A percentile compares a stretch with the other conserved stretches of the same genome.
phyloP scores from a whole-genome alignment of 208 protist genomes.

The Tritrichomonas foetus region DNA sequence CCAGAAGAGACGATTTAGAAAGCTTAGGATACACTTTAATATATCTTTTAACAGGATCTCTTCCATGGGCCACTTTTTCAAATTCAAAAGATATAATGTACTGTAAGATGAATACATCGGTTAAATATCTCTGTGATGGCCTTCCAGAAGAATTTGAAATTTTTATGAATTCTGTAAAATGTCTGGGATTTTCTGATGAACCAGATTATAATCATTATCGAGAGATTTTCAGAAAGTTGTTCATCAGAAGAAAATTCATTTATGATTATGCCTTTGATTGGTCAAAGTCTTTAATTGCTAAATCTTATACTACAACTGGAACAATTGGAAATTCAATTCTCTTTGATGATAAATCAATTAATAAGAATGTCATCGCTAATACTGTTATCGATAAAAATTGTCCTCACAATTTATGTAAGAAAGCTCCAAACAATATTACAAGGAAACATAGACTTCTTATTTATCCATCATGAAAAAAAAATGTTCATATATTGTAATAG shows the following conservation, averaged over 20 bases:
- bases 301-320: too few species aligned
- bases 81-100: background rate
- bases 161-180: background rate
- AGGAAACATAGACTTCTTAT: too few species aligned
- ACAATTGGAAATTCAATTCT: too few species aligned
- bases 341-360: too few species aligned
- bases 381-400: too few species aligned
- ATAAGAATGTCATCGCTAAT: too few species aligned
- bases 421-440: too few species aligned
- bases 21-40: constrained; percentile 95
- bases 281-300: too few species aligned
- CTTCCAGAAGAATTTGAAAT: constrained; percentile 39
- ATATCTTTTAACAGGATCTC: constrained; percentile 90
- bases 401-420: too few species aligned
- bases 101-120: constrained; percentile 37
- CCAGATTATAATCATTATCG: constrained; percentile 41
- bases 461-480: too few species aligned
- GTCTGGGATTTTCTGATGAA: constrained; percentile 25
- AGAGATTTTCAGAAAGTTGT: background rate
- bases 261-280: constrained; percentile 29
- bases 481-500: too few species aligned
- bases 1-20: constrained; percentile 63
- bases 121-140: constrained; percentile 37
- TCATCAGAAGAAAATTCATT: background rate
- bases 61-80: constrained; percentile 56